Conservation (phyloP, 192 early-diverging fungal genomes). For the Coemansia sp. region DNA sequence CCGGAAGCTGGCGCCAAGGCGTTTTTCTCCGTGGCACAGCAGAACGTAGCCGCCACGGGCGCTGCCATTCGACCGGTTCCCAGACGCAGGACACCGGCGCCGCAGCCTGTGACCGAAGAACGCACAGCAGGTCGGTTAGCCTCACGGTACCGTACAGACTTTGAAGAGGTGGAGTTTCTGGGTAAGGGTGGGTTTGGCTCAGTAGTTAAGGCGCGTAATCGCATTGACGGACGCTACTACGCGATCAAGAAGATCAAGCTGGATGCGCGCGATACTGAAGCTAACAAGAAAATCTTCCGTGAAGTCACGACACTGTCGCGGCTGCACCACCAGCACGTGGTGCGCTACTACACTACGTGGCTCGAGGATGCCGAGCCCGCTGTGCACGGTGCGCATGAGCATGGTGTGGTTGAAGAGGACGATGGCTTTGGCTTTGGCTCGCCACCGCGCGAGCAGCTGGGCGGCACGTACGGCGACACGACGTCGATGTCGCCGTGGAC, state of each 20-base stretch:
- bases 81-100: neutral
- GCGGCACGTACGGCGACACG: neutral
- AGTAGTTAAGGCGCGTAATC: conserved; percentile 89
- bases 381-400: too few relatives aligned
- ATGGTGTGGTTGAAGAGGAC: conserved; percentile 53
- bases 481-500: conserved; percentile 32
- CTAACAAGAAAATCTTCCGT: conserved; percentile 78
- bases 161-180: conserved; percentile 75
- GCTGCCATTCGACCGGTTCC: neutral
- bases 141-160: conserved; percentile 71
- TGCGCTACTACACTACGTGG: conserved; percentile 88
- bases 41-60: conserved; percentile 19
- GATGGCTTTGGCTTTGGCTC: neutral
- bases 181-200: conserved; percentile 89
- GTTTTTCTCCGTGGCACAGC: conserved; percentile 38
- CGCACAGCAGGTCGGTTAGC: conserved; percentile 20
- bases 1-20: neutral
- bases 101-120: conserved; percentile 8
- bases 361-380: conserved; percentile 74
- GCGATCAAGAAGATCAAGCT: conserved; percentile 91
- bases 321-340: conserved; percentile 86
- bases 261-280: conserved; percentile 73
- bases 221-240: conserved; percentile 76
- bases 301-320: conserved; percentile 90
- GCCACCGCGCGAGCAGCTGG: conserved; percentile 8